Percentiles rank a stretch among this genome's conserved stretches.
Conservation (phyloP, 192 early-diverging fungal genomes). For the Diversispora epigaea region DNA sequence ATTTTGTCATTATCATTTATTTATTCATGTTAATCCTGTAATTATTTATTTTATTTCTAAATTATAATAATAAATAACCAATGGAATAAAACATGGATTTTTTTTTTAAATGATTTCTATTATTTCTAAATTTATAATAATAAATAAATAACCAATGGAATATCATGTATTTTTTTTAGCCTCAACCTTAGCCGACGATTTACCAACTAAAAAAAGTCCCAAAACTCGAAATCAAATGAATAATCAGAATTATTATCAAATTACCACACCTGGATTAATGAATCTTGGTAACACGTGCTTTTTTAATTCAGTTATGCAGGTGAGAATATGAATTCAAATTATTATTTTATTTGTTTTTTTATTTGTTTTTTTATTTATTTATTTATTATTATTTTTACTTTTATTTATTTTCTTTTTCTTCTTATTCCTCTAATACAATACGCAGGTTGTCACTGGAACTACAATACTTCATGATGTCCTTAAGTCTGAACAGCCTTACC, state of each 20-base stretch:
- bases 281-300: conserved; percentile 84
- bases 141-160: too few relatives aligned
- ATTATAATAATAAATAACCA: too few relatives aligned
- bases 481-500: background rate
- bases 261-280: conserved; percentile 51
- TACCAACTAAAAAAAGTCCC: background rate
- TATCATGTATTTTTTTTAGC: too few relatives aligned
- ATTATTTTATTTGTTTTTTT: background rate
- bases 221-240: background rate
- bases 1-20: too few relatives aligned
- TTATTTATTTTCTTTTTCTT: too few relatives aligned
- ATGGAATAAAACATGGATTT: too few relatives aligned
- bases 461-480: conserved; percentile 20
- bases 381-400: background rate
- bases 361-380: background rate
- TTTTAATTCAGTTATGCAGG: conserved; percentile 76
- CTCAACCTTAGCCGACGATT: background rate
- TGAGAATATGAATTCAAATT: background rate
- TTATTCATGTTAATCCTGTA: too few relatives aligned
- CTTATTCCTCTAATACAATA: background rate
- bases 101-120: too few relatives aligned
- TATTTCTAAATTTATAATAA: too few relatives aligned
- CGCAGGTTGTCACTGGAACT: conserved; percentile 21
- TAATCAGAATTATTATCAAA: background rate
- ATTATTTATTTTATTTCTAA: too few relatives aligned